These are phyloP conservation scores for Adansonia grandidieri DNA, from an alignment of 441 rosid genomes.

Conservation along the genomic window DNA sequence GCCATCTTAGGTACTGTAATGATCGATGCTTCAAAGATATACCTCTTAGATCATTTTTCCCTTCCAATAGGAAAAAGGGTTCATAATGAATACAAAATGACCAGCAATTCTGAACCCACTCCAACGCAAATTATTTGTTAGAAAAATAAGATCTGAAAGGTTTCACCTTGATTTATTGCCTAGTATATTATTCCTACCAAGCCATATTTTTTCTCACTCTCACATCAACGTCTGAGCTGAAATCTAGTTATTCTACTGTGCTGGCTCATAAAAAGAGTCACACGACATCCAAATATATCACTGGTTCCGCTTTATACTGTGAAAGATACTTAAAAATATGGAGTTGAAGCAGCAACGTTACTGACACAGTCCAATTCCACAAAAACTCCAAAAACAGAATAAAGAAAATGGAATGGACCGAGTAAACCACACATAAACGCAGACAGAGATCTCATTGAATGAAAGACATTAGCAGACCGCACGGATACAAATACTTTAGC, in stretches of 20 bases:
- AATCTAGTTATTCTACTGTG: constrained; percentile 10
- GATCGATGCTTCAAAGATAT: constrained; percentile 6
- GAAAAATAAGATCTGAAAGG: neutral
- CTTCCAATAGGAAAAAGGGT: neutral
- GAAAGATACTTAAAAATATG: constrained; percentile 21
- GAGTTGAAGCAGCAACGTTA: neutral
- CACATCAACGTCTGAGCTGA: neutral
- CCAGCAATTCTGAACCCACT: neutral
- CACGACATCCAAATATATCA: neutral
- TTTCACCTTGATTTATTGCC: neutral
- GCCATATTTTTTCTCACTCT: neutral
- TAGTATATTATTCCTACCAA: constrained; percentile 1
- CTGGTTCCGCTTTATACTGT: neutral
- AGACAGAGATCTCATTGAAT: constrained; percentile 6
- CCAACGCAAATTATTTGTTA: neutral
- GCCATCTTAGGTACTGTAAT: neutral
- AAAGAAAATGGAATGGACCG: neutral
- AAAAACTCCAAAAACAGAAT: neutral
- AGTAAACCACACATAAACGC: neutral
- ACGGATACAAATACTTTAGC: constrained; percentile 17
- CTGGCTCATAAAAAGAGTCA: neutral
- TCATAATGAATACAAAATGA: neutral
- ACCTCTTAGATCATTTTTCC: neutral
- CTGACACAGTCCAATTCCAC: neutral
- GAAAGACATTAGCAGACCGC: constrained; percentile 22